phyloP scores from a whole-genome alignment of 345 rosid genomes.

The Camelina hispida region DNA sequence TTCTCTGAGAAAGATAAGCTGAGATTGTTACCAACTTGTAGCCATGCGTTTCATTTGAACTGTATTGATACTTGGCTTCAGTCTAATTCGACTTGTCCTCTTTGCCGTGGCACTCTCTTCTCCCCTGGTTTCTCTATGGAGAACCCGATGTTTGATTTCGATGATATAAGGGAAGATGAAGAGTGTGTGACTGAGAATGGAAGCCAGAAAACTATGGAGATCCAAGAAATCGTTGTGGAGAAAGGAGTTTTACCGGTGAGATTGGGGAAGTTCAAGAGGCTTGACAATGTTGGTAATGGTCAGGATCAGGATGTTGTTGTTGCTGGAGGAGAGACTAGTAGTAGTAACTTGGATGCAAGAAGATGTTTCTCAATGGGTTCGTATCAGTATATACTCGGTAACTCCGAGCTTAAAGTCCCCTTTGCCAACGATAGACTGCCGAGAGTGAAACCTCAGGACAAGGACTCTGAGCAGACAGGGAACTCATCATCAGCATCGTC shows the following conservation, averaged over 20 bases:
- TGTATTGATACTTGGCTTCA: constrained; percentile 92
- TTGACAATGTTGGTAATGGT: constrained; percentile 41
- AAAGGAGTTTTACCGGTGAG: constrained; percentile 75
- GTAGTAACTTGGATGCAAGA: constrained; percentile 80
- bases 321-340: constrained; percentile 77
- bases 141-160: constrained; percentile 70
- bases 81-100: constrained; percentile 83
- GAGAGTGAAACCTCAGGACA: constrained; percentile 29
- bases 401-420: constrained; percentile 67
- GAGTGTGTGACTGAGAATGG: constrained; percentile 52
- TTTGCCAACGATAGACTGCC: constrained; percentile 41
- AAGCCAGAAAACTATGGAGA: constrained; percentile 55
- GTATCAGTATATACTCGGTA: constrained; percentile 74
- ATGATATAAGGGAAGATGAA: constrained; percentile 70
- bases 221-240: constrained; percentile 66
- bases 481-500: constrained; percentile 49
- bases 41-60: constrained; percentile 87
- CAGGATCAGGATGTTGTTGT: constrained; percentile 43
- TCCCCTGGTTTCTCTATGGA: constrained; percentile 69
- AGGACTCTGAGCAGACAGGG: constrained; percentile 43
- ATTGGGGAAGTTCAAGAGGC: constrained; percentile 75
- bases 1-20: constrained; percentile 81
- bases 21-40: constrained; percentile 80
- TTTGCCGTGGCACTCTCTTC: constrained; percentile 78
- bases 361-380: constrained; percentile 92